Base-by-base conservation (phyloP, 768 basidiomycete genomes). In the Russula compacta region DNA sequence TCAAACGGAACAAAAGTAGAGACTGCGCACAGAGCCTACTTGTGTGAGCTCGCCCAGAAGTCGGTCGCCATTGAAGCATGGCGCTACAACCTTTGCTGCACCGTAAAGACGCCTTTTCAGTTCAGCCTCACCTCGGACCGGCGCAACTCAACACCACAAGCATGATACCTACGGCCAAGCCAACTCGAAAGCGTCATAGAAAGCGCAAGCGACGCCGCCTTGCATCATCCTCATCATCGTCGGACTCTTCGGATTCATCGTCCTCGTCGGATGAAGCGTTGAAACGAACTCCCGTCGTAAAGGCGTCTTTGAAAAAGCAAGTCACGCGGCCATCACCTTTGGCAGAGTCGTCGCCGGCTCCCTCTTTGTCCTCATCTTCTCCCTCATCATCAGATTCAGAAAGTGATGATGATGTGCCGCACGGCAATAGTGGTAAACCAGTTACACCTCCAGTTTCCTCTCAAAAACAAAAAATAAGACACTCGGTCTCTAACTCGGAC, bases 1-100 rank as follows among this genome's bases (percentile, higher is more conserved):
- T 52, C 33, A 43, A 12, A 21, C 29, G 12, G 19, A 12, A 17
- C 10, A 12, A 12, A 19, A 5, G 12, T 29, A n/a, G n/a, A 21
- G n/a, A 39, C 12, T 46, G 58, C 6, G 29, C 12, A 32, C 9
- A 21, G 38, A 32, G 19, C 56, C 17, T 71, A 91, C 89, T 86
- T 86, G 73, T 97, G 94, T 54, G 92, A 89, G 69, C 92, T 94
- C 33, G 84, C 80, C 91, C 91, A 97, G 71, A 92, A 95, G 74
- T 93, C 87, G 40, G 89, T 90, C 4, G 90, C 89, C 91, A 93
- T 93, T 17, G 43, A 38, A 47, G 40, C 49, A 52, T 65, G 39
- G 11, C 19, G 36, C 6, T 14, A n/a, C n/a, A 17, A 10, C 12
- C 33, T 38, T 38, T 21, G 46, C 46, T 47, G 10, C 0, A 29